phyloP scores from a whole-genome alignment of 352 stramenopile species.

The Globisporangium megalacanthum region DNA sequence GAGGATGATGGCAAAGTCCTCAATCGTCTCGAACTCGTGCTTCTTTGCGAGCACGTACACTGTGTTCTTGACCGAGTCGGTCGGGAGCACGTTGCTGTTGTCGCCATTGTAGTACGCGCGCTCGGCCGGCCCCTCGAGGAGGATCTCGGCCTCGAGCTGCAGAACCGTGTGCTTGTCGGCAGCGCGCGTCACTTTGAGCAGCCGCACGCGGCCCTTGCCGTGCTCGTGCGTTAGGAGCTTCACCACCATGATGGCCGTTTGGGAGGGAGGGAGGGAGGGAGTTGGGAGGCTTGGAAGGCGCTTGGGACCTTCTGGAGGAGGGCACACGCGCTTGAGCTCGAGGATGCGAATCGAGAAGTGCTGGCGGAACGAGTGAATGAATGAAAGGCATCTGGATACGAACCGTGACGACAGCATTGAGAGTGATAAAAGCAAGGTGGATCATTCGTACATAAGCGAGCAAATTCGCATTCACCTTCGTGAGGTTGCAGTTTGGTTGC shows the following conservation, averaged over 20 bases:
- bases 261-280: neutral
- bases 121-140: slow-evolving; percentile 77
- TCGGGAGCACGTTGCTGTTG: slow-evolving; percentile 81
- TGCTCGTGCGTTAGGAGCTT: slow-evolving; percentile 71
- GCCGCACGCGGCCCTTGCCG: slow-evolving; percentile 82
- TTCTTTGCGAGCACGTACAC: slow-evolving; percentile 87
- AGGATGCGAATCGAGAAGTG: slow-evolving; percentile 26
- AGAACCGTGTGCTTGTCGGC: slow-evolving; percentile 70
- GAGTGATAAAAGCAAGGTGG: too few species aligned
- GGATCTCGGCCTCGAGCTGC: slow-evolving; percentile 79
- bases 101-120: slow-evolving; percentile 80
- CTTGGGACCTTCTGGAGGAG: too few species aligned
- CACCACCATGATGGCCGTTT: slow-evolving; percentile 44
- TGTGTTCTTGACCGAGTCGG: slow-evolving; percentile 90
- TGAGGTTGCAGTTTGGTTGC: too few species aligned
- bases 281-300: neutral
- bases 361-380: slow-evolving; percentile 1
- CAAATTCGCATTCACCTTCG: too few species aligned
- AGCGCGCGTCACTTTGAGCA: slow-evolving; percentile 82
- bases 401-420: too few species aligned
- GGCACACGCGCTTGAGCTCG: slow-evolving; percentile 9
- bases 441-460: too few species aligned
- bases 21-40: slow-evolving; percentile 80
- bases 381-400: too few species aligned
- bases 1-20: slow-evolving; percentile 85